phyloP scores from a whole-genome alignment of 208 protist species.

The Wallacemonas rigidus region DNA sequence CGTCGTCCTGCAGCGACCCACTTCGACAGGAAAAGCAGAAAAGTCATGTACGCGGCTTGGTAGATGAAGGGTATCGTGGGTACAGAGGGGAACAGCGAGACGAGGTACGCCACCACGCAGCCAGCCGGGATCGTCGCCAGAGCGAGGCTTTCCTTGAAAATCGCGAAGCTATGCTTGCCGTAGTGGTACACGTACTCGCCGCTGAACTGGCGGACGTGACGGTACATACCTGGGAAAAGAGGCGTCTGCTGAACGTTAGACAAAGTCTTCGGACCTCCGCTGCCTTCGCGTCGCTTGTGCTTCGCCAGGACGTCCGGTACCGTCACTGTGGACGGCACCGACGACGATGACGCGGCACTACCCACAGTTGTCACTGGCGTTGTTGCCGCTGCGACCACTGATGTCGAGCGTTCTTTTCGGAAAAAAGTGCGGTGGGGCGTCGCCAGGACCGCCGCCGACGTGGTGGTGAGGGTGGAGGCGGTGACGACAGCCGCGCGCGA shows the following conservation, averaged over 20 bases:
- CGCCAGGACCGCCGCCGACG: no score
- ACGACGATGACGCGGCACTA: not conserved
- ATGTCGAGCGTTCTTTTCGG: not conserved
- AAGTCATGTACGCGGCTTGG: conserved; percentile 46
- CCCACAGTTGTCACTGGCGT: not conserved
- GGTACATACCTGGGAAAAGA: conserved; percentile 62
- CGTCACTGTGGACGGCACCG: not conserved
- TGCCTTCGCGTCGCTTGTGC: not conserved
- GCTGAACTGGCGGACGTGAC: conserved; percentile 59
- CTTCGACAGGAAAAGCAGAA: conserved; percentile 38
- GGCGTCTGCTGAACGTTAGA: conserved; percentile 67
- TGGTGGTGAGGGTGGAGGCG: no score
- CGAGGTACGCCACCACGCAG: conserved; percentile 49
- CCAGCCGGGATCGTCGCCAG: conserved; percentile 57
- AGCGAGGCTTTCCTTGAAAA: conserved; percentile 54
- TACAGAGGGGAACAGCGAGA: conserved; percentile 31
- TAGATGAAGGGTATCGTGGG: conserved; percentile 37
- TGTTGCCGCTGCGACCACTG: not conserved
- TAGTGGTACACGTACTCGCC: conserved; percentile 82
- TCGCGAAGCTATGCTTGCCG: conserved; percentile 64
- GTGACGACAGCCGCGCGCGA: no score
- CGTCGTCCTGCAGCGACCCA: conserved; percentile 42
- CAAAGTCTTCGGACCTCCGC: conserved; percentile 22
- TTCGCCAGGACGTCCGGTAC: conserved; percentile 4
- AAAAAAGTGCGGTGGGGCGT: not conserved